Percentiles rank a stretch among this genome's conserved stretches.
These are phyloP conservation scores for Spergularia marina DNA, from an alignment of 148 eudicot genomes.

Conservation along the genomic window DNA sequence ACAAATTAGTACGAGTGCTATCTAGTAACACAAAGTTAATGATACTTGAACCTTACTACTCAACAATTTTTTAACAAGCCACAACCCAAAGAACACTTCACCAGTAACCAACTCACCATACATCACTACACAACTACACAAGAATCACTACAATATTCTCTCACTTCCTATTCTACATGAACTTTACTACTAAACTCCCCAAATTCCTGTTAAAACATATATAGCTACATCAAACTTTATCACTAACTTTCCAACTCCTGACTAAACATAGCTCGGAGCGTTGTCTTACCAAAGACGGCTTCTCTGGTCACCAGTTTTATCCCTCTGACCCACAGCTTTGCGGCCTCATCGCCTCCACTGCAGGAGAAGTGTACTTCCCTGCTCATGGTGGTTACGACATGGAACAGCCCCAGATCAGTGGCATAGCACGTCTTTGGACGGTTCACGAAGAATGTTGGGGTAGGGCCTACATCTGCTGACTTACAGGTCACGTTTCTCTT, in stretches of 20 bases:
- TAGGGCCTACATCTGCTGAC: conserved; percentile 58
- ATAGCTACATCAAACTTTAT: background rate
- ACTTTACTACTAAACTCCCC: no score
- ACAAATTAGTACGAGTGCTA: no score
- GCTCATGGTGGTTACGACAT: conserved; percentile 53
- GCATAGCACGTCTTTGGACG: conserved; percentile 41
- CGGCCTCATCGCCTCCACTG: conserved; percentile 51
- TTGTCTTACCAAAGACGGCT: conserved; percentile 52
- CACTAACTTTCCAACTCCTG: conserved; percentile 11
- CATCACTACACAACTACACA: background rate
- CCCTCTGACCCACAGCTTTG: conserved; percentile 72
- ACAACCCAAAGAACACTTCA: no score
- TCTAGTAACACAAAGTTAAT: no score
- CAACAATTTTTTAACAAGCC: no score
- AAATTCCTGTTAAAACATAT: no score
- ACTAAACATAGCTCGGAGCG: conserved; percentile 26
- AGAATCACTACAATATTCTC: background rate
- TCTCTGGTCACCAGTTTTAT: conserved; percentile 61
- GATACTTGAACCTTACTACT: no score
- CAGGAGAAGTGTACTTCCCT: conserved; percentile 71
- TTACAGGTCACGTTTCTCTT: conserved; percentile 58
- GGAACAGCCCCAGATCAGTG: conserved; percentile 53
- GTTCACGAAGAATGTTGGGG: conserved; percentile 43
- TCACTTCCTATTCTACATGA: background rate
- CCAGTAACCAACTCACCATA: no score